Percentiles rank a stretch among this genome's conserved stretches.
phyloP scores from a whole-genome alignment of 257 asterid genomes.

The Solanum etuberosum region DNA sequence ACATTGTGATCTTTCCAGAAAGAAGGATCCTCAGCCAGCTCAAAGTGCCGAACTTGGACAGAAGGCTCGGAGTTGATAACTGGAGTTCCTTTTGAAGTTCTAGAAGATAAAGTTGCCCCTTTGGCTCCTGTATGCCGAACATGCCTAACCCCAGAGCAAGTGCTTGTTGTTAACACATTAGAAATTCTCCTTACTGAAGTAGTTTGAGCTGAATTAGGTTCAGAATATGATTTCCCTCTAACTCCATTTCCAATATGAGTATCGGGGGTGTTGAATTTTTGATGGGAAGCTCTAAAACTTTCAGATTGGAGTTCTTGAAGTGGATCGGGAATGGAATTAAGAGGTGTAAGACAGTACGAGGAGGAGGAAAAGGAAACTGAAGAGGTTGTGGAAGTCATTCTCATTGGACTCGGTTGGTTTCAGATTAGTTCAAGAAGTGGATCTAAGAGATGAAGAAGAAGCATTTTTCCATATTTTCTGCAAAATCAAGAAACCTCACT shows the following conservation, averaged over 20 bases:
- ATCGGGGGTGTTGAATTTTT: not conserved
- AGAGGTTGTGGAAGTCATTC: slow-evolving; percentile 16
- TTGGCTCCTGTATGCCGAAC: slow-evolving; percentile 17
- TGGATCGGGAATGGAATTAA: slow-evolving; percentile 59
- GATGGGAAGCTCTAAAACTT: not conserved
- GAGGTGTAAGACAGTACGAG: slow-evolving; percentile 65
- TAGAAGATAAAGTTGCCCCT: slow-evolving; percentile 15
- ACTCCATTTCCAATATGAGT: slow-evolving; percentile 4
- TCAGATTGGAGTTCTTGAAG: slow-evolving; percentile 13
- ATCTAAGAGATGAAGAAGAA: slow-evolving; percentile 2
- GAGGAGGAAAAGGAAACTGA: slow-evolving; percentile 4
- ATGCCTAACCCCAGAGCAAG: slow-evolving; percentile 3
- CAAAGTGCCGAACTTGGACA: slow-evolving; percentile 40
- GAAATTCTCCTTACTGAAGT: slow-evolving; percentile 40
- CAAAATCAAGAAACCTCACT: slow-evolving; percentile 9
- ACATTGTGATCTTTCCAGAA: slow-evolving; percentile 59
- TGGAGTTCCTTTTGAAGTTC: slow-evolving; percentile 28
- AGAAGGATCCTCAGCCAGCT: slow-evolving; percentile 43
- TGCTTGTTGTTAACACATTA: slow-evolving; percentile 7
- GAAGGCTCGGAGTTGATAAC: slow-evolving; percentile 11
- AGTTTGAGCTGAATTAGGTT: slow-evolving; percentile 45
- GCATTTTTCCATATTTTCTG: not conserved
- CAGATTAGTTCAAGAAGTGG: slow-evolving; percentile 4
- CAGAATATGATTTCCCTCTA: slow-evolving; percentile 24
- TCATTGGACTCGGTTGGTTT: slow-evolving; percentile 19